Percentiles rank a stretch among this genome's conserved stretches.
Evolutionary conservation across 768 basidiomycete genomes (phyloP).

Genomic region (Termitomyces eurrhizus): DNA sequence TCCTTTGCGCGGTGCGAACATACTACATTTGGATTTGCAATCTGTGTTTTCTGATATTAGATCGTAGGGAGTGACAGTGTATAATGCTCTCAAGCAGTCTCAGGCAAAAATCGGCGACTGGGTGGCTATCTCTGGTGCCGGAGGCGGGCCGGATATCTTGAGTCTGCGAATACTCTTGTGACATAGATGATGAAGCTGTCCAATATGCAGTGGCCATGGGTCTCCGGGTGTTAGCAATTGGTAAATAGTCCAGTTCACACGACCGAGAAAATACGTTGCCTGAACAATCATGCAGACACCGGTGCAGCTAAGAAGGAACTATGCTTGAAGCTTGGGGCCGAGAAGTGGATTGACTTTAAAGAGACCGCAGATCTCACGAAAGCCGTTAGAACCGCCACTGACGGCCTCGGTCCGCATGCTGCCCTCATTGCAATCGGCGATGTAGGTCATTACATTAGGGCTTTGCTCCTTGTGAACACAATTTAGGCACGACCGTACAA

Average conservation of each 20-base stretch:
- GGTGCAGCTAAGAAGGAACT: slow-evolving; percentile 66
- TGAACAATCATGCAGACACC: slow-evolving; percentile 48
- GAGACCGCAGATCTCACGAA: slow-evolving; percentile 53
- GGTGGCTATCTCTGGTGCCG: slow-evolving; percentile 72
- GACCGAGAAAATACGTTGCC: neutral
- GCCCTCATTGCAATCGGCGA: slow-evolving; percentile 56
- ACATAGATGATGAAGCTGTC: slow-evolving; percentile 38
- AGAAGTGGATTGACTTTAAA: slow-evolving; percentile 78
- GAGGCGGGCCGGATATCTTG: slow-evolving; percentile 50
- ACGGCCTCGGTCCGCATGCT: slow-evolving; percentile 68
- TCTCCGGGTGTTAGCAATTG: slow-evolving; percentile 55
- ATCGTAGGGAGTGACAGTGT: slow-evolving; percentile 71
- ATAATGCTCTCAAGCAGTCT: slow-evolving; percentile 71
- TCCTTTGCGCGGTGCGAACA: slow-evolving; percentile 64
- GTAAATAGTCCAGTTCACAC: slow-evolving; percentile 15
- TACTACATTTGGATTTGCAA: neutral
- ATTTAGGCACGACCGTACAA: slow-evolving; percentile 33
- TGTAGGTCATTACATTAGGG: slow-evolving; percentile 24
- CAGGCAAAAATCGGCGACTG: slow-evolving; percentile 60
- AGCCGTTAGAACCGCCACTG: slow-evolving; percentile 57
- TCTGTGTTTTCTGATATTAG: neutral
- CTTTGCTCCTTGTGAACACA: neutral
- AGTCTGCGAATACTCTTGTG: neutral
- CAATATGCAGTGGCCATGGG: slow-evolving; percentile 81
- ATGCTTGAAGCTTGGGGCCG: slow-evolving; percentile 46